phyloP scores from a whole-genome alignment of 176 grass and related monocot genomes.

The Avena atlantica region DNA sequence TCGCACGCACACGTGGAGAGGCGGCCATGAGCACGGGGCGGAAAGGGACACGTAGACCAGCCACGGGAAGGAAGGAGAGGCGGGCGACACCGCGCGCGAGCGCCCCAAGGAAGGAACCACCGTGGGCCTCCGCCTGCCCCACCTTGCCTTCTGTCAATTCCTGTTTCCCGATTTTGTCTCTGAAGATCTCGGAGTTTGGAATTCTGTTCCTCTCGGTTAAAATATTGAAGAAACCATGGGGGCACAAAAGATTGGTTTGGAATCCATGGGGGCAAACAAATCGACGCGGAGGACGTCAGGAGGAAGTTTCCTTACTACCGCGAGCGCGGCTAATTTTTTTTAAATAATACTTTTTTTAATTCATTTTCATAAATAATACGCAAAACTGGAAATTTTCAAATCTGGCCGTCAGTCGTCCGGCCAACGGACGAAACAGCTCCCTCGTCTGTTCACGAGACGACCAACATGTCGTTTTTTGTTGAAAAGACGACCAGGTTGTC shows the following conservation, averaged over 20 bases:
- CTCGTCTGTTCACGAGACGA: too few species aligned
- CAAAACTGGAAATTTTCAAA: too few species aligned
- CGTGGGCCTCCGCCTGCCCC: slow-evolving; percentile 13
- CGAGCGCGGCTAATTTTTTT: too few species aligned
- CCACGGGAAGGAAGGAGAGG: slow-evolving; percentile 34
- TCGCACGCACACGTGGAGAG: slow-evolving; percentile 48
- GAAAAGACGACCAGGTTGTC: too few species aligned
- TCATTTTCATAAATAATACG: too few species aligned
- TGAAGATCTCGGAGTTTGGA: slow-evolving; percentile 24
- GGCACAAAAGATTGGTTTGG: too few species aligned
- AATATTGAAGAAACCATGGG: not conserved
- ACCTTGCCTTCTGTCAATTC: slow-evolving; percentile 59
- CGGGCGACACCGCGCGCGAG: not conserved
- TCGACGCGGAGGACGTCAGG: not conserved
- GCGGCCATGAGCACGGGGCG: slow-evolving; percentile 33
- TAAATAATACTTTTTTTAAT: too few species aligned
- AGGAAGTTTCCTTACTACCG: not conserved
- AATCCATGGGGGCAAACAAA: too few species aligned
- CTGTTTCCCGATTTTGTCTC: slow-evolving; percentile 49
- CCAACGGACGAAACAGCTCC: too few species aligned
- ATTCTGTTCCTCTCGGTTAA: not conserved
- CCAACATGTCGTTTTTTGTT: too few species aligned
- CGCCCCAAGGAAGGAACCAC: slow-evolving; percentile 11
- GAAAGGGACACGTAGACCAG: slow-evolving; percentile 46
- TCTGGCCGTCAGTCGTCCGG: too few species aligned